Base-by-base conservation (phyloP, 352 stramenopile genomes). In the Aphanomyces cochlioides region DNA sequence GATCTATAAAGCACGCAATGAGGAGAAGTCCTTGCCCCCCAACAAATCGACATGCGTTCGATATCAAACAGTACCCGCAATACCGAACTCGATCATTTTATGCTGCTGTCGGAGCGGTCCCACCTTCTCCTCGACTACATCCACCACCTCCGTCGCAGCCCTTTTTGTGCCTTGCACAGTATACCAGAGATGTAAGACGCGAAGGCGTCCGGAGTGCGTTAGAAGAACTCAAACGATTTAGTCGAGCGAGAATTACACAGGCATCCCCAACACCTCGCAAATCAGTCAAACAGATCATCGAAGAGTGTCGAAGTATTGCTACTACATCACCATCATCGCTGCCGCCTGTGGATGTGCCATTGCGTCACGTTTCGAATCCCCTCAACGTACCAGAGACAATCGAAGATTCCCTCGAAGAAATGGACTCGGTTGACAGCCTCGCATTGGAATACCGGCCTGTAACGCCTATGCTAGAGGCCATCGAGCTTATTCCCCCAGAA, bases 361-460 rank as follows among this genome's bases (percentile, higher is more conserved):
- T 28, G 28, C 28, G 28, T 28, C 28, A 2, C 28, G 28, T 28
- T 28, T 28, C 28, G 28, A 28, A 28, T 28, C 28, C 28, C 28
- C 21, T 58, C 17, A 17, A 37, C 17, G 7, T 12, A 13, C 50
- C 50, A 8, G 50, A 58, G 21, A 58, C 21, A 10, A 17, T 36
- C 50, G 50, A 58, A 58, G 50, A 8, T 10, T 12, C 7, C 50
- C 17, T 58, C 17, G 21, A 10, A 12, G 50, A 58, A 58, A 58
- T 58, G 50, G 50, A 58, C 21, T 58, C 50, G 7, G 50, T 58
- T 28, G 50, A 58, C 50, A 58, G 50, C 50, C 50, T 58, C 50
- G 50, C 50, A 36, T 36, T 58, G 8, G 50, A 58, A 7, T 58
- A 58, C 50, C 50, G 50, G 15, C 50, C 50, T 28, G 50, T 58